Evolutionary conservation across 2,329 filamentous ascomycete species (phyloP).

Genomic region (Alternaria atra): DNA sequence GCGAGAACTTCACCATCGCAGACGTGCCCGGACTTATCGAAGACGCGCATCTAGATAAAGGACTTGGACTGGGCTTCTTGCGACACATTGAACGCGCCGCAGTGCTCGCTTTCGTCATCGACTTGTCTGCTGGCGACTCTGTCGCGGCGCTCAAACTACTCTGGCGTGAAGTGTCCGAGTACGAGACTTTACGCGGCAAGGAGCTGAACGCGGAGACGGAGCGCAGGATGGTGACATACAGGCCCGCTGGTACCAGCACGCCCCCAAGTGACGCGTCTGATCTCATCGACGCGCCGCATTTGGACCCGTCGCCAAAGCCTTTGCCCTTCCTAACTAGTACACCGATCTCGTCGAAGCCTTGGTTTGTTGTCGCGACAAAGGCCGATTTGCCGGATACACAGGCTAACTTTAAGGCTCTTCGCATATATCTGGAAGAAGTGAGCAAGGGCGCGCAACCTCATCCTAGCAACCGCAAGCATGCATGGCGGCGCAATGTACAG

Average conservation of each 20-base stretch:
- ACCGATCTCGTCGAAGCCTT: slow-evolving; percentile 92
- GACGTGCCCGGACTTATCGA: slow-evolving; percentile 95
- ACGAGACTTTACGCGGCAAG: slow-evolving; percentile 80
- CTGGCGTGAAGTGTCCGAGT: slow-evolving; percentile 90
- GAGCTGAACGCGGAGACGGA: slow-evolving; percentile 72
- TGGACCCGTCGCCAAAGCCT: slow-evolving; percentile 37
- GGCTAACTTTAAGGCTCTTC: slow-evolving; percentile 76
- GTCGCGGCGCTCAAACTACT: slow-evolving; percentile 79
- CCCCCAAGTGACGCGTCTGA: slow-evolving; percentile 26
- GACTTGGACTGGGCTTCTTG: slow-evolving; percentile 89
- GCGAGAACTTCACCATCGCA: slow-evolving; percentile 88
- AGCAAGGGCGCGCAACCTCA: slow-evolving; percentile 71
- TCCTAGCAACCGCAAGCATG: slow-evolving; percentile 74
- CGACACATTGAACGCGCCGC: slow-evolving; percentile 93
- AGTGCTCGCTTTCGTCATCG: slow-evolving; percentile 92
- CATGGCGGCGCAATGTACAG: slow-evolving; percentile 64
- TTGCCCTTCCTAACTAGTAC: slow-evolving; percentile 63
- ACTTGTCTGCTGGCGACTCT: slow-evolving; percentile 81
- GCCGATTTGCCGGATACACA: slow-evolving; percentile 83
- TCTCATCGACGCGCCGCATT: slow-evolving; percentile 31
- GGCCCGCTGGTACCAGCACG: slow-evolving; percentile 31
- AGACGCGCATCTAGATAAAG: slow-evolving; percentile 89
- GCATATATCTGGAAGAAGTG: slow-evolving; percentile 74
- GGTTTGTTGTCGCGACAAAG: slow-evolving; percentile 96
- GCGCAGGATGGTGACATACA: slow-evolving; percentile 67